Evolutionary conservation across 306 rosid genomes (phyloP).

Genomic region (Vigna reflexopilosa): DNA sequence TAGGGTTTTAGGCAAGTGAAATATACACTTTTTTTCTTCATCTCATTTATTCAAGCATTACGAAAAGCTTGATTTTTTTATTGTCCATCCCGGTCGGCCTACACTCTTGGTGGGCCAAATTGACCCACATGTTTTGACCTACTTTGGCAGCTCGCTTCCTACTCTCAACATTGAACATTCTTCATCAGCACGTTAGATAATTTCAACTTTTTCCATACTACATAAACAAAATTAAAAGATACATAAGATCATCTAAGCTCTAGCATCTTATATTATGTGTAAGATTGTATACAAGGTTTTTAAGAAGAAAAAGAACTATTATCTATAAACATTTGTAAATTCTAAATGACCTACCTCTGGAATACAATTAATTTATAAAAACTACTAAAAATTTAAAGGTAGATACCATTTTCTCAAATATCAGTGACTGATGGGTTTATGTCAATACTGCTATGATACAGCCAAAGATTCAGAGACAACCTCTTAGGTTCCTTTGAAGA

Average conservation of each 20-base stretch:
- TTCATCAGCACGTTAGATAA: not conserved
- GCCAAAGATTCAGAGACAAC: conserved; percentile 4
- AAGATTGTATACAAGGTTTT: not conserved
- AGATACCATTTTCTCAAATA: not conserved
- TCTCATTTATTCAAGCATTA: too few relatives aligned
- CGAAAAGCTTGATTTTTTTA: too few relatives aligned
- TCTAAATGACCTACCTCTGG: not conserved
- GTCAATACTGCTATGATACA: not conserved
- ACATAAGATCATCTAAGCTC: not conserved
- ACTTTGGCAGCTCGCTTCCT: not conserved
- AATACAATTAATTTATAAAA: conserved; percentile 2
- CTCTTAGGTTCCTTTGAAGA: too few relatives aligned
- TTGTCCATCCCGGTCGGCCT: too few relatives aligned
- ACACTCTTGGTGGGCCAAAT: too few relatives aligned
- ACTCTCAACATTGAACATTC: not conserved
- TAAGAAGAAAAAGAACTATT: too few relatives aligned
- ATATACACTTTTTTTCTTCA: too few relatives aligned
- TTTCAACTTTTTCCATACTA: not conserved
- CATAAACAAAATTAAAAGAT: not conserved
- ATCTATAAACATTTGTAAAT: conserved; percentile 6
- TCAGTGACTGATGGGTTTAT: not conserved
- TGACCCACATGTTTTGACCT: too few relatives aligned
- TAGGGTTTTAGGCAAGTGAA: too few relatives aligned
- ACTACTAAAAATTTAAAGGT: not conserved
- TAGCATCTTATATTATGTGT: not conserved